A percentile compares a stretch with the other conserved stretches of the same genome.
Conservation (phyloP, 768 basidiomycete genomes). For the Nidula microcarpa region DNA sequence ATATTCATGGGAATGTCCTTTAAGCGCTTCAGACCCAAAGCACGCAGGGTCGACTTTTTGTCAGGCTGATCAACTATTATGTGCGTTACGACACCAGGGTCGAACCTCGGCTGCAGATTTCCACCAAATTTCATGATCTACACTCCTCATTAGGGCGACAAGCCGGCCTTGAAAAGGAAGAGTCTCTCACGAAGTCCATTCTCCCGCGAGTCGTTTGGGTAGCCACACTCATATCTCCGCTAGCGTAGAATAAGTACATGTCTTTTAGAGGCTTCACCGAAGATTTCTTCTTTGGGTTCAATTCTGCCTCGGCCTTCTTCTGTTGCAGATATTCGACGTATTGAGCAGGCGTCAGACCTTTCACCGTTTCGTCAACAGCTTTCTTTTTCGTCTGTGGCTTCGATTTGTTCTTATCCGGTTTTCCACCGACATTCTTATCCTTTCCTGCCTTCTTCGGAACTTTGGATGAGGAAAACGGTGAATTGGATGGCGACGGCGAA, state of each 20-base stretch:
- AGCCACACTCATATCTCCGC: slow-evolving; percentile 55
- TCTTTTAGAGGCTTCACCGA: slow-evolving; percentile 38
- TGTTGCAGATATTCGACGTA: no score
- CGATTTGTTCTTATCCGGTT: slow-evolving; percentile 11
- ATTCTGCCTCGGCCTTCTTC: no score
- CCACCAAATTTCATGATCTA: slow-evolving; percentile 68
- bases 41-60: slow-evolving; percentile 24
- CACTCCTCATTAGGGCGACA: slow-evolving; percentile 1
- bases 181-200: slow-evolving; percentile 60
- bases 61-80: slow-evolving; percentile 51
- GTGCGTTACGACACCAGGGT: slow-evolving; percentile 57
- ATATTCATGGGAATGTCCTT: slow-evolving; percentile 62
- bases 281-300: no score
- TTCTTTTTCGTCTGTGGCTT: no score
- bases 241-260: slow-evolving; percentile 54
- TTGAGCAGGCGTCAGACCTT: no score
- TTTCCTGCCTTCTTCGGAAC: neutral
- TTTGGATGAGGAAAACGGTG: neutral
- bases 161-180: slow-evolving; percentile 1
- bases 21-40: slow-evolving; percentile 46
- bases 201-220: slow-evolving; percentile 45
- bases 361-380: no score
- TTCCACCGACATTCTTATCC: neutral
- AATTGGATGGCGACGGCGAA: slow-evolving; percentile 7
- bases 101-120: slow-evolving; percentile 54